These are phyloP conservation scores for Viola pubescens DNA, from an alignment of 441 rosid genomes.

Conservation along the genomic window DNA sequence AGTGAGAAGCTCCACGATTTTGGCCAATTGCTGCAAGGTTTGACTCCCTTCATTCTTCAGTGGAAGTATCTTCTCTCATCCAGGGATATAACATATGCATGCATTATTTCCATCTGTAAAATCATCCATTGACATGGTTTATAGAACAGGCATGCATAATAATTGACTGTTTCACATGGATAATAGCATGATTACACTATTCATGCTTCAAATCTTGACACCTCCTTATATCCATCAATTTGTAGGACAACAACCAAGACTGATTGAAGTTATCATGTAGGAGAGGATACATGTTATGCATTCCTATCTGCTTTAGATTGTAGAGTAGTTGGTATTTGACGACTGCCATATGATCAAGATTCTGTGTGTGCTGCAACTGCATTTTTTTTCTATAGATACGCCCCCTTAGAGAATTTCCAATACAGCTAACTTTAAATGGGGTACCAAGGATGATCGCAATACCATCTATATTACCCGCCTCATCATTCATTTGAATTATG, in stretches of 20 bases:
- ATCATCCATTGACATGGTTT: neutral
- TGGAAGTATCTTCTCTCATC: neutral
- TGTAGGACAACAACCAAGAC: neutral
- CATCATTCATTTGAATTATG: no score
- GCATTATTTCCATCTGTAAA: neutral
- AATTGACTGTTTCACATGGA: neutral
- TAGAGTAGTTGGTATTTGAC: no score
- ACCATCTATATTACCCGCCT: no score
- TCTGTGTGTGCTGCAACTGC: no score
- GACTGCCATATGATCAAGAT: no score
- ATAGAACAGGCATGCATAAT: neutral
- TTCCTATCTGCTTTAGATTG: no score
- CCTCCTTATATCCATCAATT: neutral
- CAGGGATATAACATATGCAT: neutral
- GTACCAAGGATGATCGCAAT: no score
- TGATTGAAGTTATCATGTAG: neutral
- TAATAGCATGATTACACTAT: neutral
- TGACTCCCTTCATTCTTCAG: neutral
- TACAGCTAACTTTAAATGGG: no score
- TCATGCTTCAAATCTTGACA: conserved; percentile 8
- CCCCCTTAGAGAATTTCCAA: no score
- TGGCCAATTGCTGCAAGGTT: conserved; percentile 89
- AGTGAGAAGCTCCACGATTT: conserved; percentile 51
- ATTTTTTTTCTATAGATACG: no score
- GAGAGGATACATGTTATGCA: neutral